A percentile compares a stretch with the other conserved stretches of the same genome.
Conservation (phyloP, 768 basidiomycete species). For the Austroboletus eburneus region DNA sequence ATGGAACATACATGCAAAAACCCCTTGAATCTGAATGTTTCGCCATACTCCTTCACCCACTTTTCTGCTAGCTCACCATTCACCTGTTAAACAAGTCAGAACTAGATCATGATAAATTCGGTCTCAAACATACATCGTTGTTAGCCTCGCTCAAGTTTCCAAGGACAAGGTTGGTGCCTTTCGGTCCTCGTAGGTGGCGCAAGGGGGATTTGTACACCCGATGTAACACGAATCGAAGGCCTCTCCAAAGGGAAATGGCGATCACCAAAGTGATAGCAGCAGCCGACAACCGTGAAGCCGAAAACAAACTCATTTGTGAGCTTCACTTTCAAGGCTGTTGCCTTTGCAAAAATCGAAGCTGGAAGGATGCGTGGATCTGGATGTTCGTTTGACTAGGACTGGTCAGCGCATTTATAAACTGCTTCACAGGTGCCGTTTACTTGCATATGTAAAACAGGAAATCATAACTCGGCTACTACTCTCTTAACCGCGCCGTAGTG, state of each 20-base stretch:
- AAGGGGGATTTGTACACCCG: constrained; percentile 38
- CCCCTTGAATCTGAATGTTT: constrained; percentile 40
- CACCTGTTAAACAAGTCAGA: constrained; percentile 15
- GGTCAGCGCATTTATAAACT: no score
- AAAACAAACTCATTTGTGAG: background rate
- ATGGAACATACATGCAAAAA: constrained; percentile 40
- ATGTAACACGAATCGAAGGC: constrained; percentile 28
- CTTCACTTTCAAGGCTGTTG: no score
- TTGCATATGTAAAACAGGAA: no score
- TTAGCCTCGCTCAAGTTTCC: constrained; percentile 47
- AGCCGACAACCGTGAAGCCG: background rate
- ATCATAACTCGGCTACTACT: no score
- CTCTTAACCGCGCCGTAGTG: no score
- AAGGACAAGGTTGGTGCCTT: constrained; percentile 39
- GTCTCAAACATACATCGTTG: constrained; percentile 34
- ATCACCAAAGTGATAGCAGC: constrained; percentile 10
- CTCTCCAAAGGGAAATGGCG: constrained; percentile 31
- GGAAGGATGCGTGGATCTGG: no score
- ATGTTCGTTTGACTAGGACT: no score
- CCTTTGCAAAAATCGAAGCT: no score
- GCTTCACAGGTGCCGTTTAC: no score
- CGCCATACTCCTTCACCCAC: constrained; percentile 49
- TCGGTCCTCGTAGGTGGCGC: constrained; percentile 49
- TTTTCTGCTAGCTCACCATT: constrained; percentile 32
- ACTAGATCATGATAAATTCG: background rate